phyloP scores from a whole-genome alignment of 257 asterid genomes.

The Ajuga chamaepitys region DNA sequence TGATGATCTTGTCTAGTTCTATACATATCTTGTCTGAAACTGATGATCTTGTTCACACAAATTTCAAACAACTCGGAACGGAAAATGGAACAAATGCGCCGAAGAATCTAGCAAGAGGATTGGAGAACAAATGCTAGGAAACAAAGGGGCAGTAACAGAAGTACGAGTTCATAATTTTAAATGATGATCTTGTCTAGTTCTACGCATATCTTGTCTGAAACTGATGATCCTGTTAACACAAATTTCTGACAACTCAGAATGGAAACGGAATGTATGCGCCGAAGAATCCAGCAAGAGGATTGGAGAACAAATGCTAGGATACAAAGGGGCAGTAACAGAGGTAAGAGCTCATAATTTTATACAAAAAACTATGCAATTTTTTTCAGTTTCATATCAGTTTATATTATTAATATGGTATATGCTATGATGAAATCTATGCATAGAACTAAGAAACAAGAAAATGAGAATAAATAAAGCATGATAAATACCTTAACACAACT shows the following conservation, averaged over 20 bases:
- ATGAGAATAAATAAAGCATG: background rate
- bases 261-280: background rate
- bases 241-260: background rate
- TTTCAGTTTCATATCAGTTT: background rate
- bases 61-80: background rate
- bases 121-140: background rate
- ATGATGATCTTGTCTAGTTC: background rate
- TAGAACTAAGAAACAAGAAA: constrained; percentile 1
- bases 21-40: background rate
- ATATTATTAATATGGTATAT: background rate
- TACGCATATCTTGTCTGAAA: background rate
- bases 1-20: background rate
- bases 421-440: constrained; percentile 15
- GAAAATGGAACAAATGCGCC: background rate
- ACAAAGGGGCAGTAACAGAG: background rate
- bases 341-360: background rate
- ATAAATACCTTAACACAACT: constrained; percentile 19
- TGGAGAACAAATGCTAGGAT: background rate
- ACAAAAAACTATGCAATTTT: background rate
- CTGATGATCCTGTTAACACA: background rate
- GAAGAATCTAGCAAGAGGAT: constrained; percentile 3
- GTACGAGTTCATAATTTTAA: too few species aligned
- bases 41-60: background rate
- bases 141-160: background rate
- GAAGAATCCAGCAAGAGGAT: constrained; percentile 3